Evolutionary conservation across 768 basidiomycete genomes (phyloP).

Genomic region (Suillus lakei): DNA sequence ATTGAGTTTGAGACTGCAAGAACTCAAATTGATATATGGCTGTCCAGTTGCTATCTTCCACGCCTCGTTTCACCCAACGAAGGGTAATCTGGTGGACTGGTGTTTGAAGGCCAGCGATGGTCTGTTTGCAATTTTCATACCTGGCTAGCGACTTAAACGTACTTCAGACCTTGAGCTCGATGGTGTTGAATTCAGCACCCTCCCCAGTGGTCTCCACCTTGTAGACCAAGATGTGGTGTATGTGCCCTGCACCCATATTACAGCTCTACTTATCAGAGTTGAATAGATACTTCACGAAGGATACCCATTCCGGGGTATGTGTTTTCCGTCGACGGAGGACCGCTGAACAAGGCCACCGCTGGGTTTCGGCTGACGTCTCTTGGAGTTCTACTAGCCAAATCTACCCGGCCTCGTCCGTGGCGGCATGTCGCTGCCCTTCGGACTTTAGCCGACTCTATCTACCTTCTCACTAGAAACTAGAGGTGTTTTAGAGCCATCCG

Average conservation of each 20-base stretch:
- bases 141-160: conserved; percentile 4
- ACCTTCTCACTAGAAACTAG: conserved; percentile 53
- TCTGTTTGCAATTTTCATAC: conserved; percentile 29
- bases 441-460: conserved; percentile 57
- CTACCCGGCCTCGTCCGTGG: conserved; percentile 75
- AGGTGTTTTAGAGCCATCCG: conserved; percentile 52
- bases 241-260: conserved; percentile 29
- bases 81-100: conserved; percentile 84
- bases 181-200: conserved; percentile 77
- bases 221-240: conserved; percentile 83
- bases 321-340: conserved; percentile 75
- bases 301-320: conserved; percentile 70
- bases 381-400: conserved; percentile 72
- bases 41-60: conserved; percentile 79
- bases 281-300: conserved; percentile 73
- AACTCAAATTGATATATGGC: neutral
- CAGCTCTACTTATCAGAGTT: conserved; percentile 9
- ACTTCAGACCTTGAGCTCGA: conserved; percentile 65
- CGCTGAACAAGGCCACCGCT: conserved; percentile 70
- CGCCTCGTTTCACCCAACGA: conserved; percentile 83
- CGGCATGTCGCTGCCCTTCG: conserved; percentile 69
- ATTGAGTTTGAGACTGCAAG: neutral
- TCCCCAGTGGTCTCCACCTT: conserved; percentile 83
- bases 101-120: conserved; percentile 72
- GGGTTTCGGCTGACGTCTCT: conserved; percentile 82